Conservation (phyloP, 2,329 filamentous ascomycete species). For the Sporothrix humicola region DNA sequence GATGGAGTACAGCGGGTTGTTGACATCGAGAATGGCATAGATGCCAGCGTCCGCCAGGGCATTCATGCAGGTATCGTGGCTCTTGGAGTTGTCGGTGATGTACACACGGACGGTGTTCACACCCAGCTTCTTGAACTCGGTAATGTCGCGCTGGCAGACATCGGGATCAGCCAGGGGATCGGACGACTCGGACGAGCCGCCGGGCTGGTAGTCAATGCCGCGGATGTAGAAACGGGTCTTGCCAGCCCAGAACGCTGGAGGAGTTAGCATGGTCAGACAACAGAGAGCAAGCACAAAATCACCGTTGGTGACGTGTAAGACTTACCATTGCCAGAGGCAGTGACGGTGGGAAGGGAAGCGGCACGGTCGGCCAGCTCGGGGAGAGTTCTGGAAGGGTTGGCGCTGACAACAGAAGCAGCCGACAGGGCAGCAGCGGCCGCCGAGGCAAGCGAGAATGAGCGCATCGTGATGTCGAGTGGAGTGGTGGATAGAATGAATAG, state of each 20-base stretch:
- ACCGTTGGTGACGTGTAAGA: not conserved
- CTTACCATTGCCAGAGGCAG: slow-evolving; percentile 63
- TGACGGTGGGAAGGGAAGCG: slow-evolving; percentile 54
- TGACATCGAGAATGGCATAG: slow-evolving; percentile 90
- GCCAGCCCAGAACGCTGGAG: slow-evolving; percentile 60
- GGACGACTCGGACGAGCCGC: slow-evolving; percentile 58
- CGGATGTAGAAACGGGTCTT: slow-evolving; percentile 63
- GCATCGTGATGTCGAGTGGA: slow-evolving; percentile 50
- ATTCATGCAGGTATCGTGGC: slow-evolving; percentile 87
- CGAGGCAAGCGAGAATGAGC: slow-evolving; percentile 54
- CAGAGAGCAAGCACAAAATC: not conserved
- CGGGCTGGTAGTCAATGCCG: slow-evolving; percentile 68
- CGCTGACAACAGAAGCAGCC: slow-evolving; percentile 50
- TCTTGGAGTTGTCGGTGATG: slow-evolving; percentile 82
- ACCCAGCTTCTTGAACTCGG: slow-evolving; percentile 81
- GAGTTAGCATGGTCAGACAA: not conserved
- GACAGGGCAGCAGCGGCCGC: slow-evolving; percentile 56
- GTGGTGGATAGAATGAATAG: slow-evolving; percentile 17
- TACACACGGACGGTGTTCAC: slow-evolving; percentile 94
- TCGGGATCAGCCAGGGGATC: slow-evolving; percentile 77
- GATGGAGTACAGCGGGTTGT: slow-evolving; percentile 86
- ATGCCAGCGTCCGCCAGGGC: slow-evolving; percentile 81
- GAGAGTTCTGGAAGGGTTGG: slow-evolving; percentile 57
- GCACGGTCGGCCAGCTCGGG: slow-evolving; percentile 59
- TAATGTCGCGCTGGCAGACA: slow-evolving; percentile 79